Base-by-base conservation (phyloP, 2,329 filamentous ascomycete genomes). In the Pestalotiopsis sp. region DNA sequence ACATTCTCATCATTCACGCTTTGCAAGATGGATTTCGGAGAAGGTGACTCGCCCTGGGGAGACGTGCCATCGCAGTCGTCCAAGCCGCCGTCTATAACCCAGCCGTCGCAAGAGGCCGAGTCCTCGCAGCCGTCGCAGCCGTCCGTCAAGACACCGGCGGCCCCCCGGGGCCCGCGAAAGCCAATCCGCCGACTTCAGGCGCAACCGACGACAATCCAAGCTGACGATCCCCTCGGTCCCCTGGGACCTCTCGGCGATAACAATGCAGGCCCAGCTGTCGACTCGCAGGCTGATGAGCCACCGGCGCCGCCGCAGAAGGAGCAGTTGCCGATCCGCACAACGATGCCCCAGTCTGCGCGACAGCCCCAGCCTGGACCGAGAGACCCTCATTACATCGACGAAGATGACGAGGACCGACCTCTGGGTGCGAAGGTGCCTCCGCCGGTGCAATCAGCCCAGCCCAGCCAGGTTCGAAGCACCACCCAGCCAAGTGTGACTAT, bases 401-500 rank as follows among this genome's bases (percentile, higher is more conserved):
- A 94, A 66, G 92, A 94, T 70, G 87, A 91, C n/a, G 81, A 82
- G 70, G 78, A 81, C 74, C 77, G 78, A 73, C 74, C 81, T 36
- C 73, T 82, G 4, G 85, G 88, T 55, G 86, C 91, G 49, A 85
- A 93, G 71, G 86, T 88, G 68, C 93, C 92, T 64, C 89, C 89
- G 41, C 89, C 89, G 2, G 88, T 91, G 11, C 87, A 89, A 71
- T 84, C 86, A 52, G 85, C 89, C 6, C 82, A 84, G 71, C 85
- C 85, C 23, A 87, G 85, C 68, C 81, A 83, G 36, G 77, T 87
- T 39, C 82, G 83, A 74, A 85, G 80, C 79, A 86, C 81, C 76
- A 88, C 78, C 73, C 90, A 84, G 76, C 94, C 95, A 20, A 97
- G 95, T 78, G 89, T 98, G 72, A 97, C 92, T 79, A 85, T 98